Percentiles rank a stretch among this genome's conserved stretches.
These are phyloP conservation scores for Agaricales sp. DNA, from an alignment of 1,284 basidiomycete species.

Conservation along the genomic window DNA sequence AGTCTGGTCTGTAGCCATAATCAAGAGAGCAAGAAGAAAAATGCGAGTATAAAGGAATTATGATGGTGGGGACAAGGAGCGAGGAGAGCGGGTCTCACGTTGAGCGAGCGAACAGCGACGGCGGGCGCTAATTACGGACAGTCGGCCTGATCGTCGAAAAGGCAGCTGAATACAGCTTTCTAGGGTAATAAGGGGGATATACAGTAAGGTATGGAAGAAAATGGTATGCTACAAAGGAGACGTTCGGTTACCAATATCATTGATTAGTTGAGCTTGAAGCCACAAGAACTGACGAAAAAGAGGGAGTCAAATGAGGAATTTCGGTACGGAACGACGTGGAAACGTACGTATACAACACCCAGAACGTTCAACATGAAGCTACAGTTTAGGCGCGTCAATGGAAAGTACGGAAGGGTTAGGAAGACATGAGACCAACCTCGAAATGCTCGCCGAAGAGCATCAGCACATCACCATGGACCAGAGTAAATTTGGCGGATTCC, in stretches of 20 bases:
- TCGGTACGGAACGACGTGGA: not conserved
- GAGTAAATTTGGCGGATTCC: conserved; percentile 26
- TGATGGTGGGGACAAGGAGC: not conserved
- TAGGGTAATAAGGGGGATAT: no score
- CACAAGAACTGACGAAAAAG: not conserved
- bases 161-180: not conserved
- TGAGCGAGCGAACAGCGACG: not conserved
- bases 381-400: not conserved
- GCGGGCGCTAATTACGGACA: not conserved
- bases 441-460: conserved; percentile 40
- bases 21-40: conserved; percentile 11
- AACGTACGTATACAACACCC: not conserved
- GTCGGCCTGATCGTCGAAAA: not conserved
- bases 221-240: no score
- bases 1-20: conserved; percentile 23
- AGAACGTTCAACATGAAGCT: not conserved
- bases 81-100: not conserved
- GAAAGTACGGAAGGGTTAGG: conserved; percentile 5
- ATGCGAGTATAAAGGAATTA: not conserved
- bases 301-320: not conserved
- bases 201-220: no score
- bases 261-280: not conserved
- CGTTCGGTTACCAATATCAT: no score
- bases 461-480: conserved; percentile 49
- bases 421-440: conserved; percentile 36